These are phyloP conservation scores for Saccharomyces pastorianus DNA, from an alignment of 1,139 yeast genomes.

Conservation along the genomic window DNA sequence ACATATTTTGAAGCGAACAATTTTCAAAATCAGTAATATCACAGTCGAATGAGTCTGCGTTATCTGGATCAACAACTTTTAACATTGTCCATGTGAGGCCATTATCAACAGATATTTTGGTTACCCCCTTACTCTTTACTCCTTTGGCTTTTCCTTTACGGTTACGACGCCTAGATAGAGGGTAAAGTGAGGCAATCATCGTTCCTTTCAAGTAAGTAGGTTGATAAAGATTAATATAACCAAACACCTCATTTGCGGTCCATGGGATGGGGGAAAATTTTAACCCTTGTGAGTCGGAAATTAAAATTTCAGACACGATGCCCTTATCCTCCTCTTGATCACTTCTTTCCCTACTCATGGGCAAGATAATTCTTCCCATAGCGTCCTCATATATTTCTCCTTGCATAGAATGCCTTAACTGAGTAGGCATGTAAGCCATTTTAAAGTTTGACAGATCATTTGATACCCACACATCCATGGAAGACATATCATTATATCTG, in stretches of 20 bases:
- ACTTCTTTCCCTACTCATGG: constrained; percentile 7
- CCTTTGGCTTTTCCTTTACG: neutral
- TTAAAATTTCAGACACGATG: constrained; percentile 11
- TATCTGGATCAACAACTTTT: constrained; percentile 36
- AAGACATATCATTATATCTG: constrained; percentile 18
- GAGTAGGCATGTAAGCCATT: constrained; percentile 25
- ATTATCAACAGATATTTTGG: constrained; percentile 50
- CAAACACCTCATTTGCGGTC: constrained; percentile 6
- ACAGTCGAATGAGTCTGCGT: constrained; percentile 45
- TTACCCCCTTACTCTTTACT: constrained; percentile 3
- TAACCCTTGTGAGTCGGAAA: constrained; percentile 27
- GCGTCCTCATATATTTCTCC: constrained; percentile 11
- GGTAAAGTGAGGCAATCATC: constrained; percentile 6
- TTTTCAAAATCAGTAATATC: constrained; percentile 23
- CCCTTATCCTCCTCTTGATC: constrained; percentile 1
- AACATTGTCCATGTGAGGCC: constrained; percentile 54
- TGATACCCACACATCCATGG: constrained; percentile 23
- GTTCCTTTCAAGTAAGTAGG: constrained; percentile 17
- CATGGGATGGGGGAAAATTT: constrained; percentile 18
- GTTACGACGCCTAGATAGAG: neutral
- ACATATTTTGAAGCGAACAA: neutral
- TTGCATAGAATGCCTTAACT: constrained; percentile 11
- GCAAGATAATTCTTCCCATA: constrained; percentile 20
- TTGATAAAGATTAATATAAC: constrained; percentile 4
- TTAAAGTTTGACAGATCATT: constrained; percentile 18